Evolutionary conservation across 1,284 basidiomycete genomes (phyloP).

Genomic region (Boletus mariae): DNA sequence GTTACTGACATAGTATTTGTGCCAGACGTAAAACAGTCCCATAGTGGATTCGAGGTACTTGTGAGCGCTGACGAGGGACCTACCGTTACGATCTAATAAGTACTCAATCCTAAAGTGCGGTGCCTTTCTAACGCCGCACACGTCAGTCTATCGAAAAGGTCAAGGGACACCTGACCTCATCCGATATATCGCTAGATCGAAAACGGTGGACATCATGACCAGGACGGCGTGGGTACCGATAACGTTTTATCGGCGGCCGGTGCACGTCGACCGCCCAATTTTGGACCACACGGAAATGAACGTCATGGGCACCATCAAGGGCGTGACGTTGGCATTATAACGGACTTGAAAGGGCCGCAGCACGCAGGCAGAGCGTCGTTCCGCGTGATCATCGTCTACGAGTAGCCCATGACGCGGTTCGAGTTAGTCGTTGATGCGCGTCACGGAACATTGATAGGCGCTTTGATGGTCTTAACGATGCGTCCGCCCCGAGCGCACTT

Average conservation of each 20-base stretch:
- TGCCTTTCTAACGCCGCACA: no score
- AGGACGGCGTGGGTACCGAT: not conserved
- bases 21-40: no score
- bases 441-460: not conserved
- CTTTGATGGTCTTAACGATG: not conserved
- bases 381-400: not conserved
- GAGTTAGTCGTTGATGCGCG: not conserved
- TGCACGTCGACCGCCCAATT: not conserved
- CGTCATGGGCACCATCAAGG: not conserved
- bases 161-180: not conserved
- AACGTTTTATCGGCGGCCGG: not conserved
- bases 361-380: not conserved
- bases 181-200: not conserved
- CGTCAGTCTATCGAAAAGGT: not conserved
- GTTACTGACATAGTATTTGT: no score
- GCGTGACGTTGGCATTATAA: no score
- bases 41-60: no score
- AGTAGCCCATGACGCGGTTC: not conserved
- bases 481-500: no score
- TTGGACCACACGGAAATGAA: not conserved
- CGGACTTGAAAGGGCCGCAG: not conserved
- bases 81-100: no score
- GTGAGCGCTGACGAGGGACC: no score
- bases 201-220: not conserved
- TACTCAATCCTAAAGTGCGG: no score